Evolutionary conservation across 305 asterid genomes (phyloP), one percentile per base, ranked within the genome.

Genomic region (Solanum hybrid): DNA sequence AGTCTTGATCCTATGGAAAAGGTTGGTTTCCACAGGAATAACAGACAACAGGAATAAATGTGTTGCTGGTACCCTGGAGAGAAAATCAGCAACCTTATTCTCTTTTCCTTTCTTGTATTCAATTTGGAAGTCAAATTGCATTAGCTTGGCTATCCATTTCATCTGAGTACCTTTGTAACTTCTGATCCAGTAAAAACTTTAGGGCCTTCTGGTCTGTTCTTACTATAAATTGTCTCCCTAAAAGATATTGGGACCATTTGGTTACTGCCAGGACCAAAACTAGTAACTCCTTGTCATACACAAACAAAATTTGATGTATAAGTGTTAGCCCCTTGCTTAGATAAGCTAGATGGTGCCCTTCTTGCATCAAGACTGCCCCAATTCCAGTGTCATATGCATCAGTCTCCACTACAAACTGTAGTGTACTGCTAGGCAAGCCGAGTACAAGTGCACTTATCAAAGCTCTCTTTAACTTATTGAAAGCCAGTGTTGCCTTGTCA

Each of bases 41-140:
- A 56, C 2, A 17, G 2, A 56, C 2, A 56, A 19, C 1, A 7
- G 0, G 71, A 56, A 56, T 56, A 19, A 7, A 60, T 60, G 71
- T 7, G 4, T 7, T 17, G 0, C 0, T 17, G 4, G 24, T 2
- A 56, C 24, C 24, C 4, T 56, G 1, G 69, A 56, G 5, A 19
- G 11, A 56, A 2, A 56, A 56, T 56, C 71, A 19, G 0, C 5
- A 60, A 0, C 24, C 26, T 60, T 60, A 60, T 60, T 60, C 10
- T 60, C 2, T 60, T 2, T 60, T 60, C 5, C 71, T 4, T 60
- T 60, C 11, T 60, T 19, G 71, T 60, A 60, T 22, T 60, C 11
- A 60, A 60, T 19, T 0, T 60, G 2, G 5, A 60, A 19, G 10
- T 60, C 71, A 60, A 60, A 60, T 60, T 19, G 2, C 1, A 60